These are phyloP conservation scores for Chalara sp. DNA, from an alignment of 2,329 filamentous ascomycete species.

Conservation along the genomic window DNA sequence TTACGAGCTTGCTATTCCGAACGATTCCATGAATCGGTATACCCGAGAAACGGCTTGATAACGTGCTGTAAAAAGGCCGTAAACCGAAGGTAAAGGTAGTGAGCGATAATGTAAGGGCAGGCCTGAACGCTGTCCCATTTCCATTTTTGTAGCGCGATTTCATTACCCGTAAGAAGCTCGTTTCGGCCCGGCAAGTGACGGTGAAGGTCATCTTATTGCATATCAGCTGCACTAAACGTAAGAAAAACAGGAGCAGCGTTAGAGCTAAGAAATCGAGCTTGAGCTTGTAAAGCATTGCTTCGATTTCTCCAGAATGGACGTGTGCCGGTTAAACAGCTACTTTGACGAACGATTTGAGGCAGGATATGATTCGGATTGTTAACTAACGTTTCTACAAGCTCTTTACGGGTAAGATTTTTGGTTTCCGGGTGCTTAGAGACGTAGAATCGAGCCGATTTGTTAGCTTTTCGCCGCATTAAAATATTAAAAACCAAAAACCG, in stretches of 20 bases:
- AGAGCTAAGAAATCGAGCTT: constrained; percentile 1
- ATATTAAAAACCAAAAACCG: not conserved
- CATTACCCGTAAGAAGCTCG: too few species aligned
- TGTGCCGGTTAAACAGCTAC: not conserved
- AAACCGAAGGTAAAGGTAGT: not conserved
- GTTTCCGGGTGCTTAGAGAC: not conserved
- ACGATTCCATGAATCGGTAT: not conserved
- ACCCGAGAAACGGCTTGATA: not conserved
- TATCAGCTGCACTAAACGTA: constrained; percentile 1
- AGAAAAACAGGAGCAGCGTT: not conserved
- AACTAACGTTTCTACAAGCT: not conserved
- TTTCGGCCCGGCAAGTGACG: constrained; percentile 1
- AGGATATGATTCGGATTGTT: not conserved
- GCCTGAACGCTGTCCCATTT: not conserved
- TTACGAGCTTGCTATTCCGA: not conserved
- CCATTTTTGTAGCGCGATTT: too few species aligned
- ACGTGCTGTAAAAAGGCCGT: not conserved
- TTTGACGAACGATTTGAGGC: not conserved
- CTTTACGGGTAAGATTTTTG: not conserved
- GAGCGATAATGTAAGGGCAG: not conserved
- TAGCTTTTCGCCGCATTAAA: not conserved
- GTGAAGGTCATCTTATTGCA: not conserved
- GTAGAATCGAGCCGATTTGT: not conserved
- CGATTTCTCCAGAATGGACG: constrained; percentile 1
- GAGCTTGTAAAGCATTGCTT: not conserved